Percentiles rank a stretch among this genome's conserved stretches.
phyloP scores from a whole-genome alignment of 257 asterid genomes.

The Penstemon barbatus region DNA sequence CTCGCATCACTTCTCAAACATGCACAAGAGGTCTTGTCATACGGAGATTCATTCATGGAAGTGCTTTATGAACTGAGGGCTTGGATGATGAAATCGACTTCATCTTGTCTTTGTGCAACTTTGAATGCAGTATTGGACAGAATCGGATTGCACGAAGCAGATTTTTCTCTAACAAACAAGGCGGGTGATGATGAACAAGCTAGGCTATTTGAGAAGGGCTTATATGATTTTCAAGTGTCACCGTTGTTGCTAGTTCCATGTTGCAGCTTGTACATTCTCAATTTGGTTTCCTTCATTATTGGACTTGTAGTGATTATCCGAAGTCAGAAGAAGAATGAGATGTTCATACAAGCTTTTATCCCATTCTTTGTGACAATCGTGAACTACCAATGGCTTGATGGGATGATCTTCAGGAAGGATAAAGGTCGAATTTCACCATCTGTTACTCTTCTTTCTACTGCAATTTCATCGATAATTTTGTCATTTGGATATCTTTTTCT shows the following conservation, averaged over 20 bases:
- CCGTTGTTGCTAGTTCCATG: slow-evolving; percentile 44
- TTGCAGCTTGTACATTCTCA: slow-evolving; percentile 47
- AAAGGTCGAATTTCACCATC: slow-evolving; percentile 40
- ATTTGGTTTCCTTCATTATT: slow-evolving; percentile 37
- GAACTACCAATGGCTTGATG: slow-evolving; percentile 59
- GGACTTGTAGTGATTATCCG: slow-evolving; percentile 35
- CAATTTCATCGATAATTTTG: slow-evolving; percentile 22
- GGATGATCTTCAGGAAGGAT: slow-evolving; percentile 63
- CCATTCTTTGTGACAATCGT: slow-evolving; percentile 42
- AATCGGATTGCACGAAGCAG: slow-evolving; percentile 48
- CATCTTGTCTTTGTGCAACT: slow-evolving; percentile 51
- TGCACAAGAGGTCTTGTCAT: slow-evolving; percentile 45
- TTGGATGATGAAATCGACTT: slow-evolving; percentile 61
- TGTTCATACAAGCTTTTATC: slow-evolving; percentile 43
- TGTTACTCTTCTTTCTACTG: slow-evolving; percentile 34
- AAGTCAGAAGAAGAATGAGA: slow-evolving; percentile 21
- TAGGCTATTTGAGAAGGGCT: slow-evolving; percentile 43
- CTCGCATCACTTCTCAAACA: slow-evolving; percentile 50
- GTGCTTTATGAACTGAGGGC: slow-evolving; percentile 58
- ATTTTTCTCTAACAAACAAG: slow-evolving; percentile 60
- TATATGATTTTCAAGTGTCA: slow-evolving; percentile 58
- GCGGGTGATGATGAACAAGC: slow-evolving; percentile 48
- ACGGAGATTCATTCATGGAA: slow-evolving; percentile 40
- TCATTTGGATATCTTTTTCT: slow-evolving; percentile 31
- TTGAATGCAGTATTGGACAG: slow-evolving; percentile 43